These are phyloP conservation scores for Alternaria viburni DNA, from an alignment of 2,329 filamentous ascomycete genomes.

Conservation along the genomic window DNA sequence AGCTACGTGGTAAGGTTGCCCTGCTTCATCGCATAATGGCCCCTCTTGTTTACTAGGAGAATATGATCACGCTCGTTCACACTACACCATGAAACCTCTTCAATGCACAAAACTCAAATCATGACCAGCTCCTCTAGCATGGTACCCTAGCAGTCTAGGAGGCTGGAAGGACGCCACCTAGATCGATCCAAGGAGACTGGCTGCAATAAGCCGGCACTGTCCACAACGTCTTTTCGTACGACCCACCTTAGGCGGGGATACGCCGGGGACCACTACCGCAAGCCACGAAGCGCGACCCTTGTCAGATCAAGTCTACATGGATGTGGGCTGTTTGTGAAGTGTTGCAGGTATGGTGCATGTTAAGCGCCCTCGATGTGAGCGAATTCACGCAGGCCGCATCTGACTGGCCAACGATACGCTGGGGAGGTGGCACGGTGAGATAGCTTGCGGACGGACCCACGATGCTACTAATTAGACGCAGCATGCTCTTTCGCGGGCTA, in stretches of 20 bases:
- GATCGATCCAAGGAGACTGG: conserved; percentile 17
- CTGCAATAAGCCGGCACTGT: conserved; percentile 21
- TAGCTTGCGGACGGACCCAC: conserved; percentile 20
- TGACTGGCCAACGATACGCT: conserved; percentile 33
- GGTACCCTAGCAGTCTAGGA: neutral
- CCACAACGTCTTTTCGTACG: conserved; percentile 29
- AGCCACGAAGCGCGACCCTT: conserved; percentile 17
- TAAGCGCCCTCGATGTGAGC: conserved; percentile 18
- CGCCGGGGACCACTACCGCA: conserved; percentile 22
- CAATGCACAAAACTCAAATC: neutral
- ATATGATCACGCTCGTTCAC: conserved; percentile 11
- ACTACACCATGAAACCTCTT: neutral
- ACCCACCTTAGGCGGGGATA: conserved; percentile 23
- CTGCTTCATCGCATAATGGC: conserved; percentile 10
- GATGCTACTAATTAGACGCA: conserved; percentile 38
- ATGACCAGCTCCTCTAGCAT: neutral
- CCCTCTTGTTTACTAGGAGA: conserved; percentile 2
- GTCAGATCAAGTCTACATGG: conserved; percentile 16
- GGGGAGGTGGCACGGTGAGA: conserved; percentile 29
- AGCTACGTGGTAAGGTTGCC: conserved; percentile 15
- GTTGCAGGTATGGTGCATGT: conserved; percentile 13
- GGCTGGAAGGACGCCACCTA: conserved; percentile 14
- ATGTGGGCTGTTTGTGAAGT: conserved; percentile 21
- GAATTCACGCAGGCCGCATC: conserved; percentile 15
- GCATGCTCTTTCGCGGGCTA: conserved; percentile 28